Conservation (phyloP, 192 early-diverging fungal species). For the Podila epicladia region DNA sequence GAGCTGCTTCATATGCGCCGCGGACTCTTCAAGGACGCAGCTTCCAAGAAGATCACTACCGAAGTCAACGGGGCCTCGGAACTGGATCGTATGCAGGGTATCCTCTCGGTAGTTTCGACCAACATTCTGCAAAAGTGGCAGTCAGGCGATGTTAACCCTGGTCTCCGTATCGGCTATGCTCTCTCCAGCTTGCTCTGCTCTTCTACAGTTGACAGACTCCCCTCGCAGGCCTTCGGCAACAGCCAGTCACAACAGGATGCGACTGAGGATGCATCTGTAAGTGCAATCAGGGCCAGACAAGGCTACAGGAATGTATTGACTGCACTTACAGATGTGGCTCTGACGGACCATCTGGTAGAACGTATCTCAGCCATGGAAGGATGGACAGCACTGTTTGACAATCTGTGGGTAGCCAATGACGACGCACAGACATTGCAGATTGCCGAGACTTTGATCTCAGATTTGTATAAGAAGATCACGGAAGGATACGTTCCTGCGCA, state of each 20-base stretch:
- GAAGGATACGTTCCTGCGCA: constrained; percentile 50
- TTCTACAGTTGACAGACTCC: constrained; percentile 17
- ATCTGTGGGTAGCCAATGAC: constrained; percentile 29
- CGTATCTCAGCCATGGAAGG: constrained; percentile 49
- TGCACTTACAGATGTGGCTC: constrained; percentile 56
- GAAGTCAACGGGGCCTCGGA: constrained; percentile 7
- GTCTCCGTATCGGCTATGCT: constrained; percentile 60
- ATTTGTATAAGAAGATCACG: constrained; percentile 44
- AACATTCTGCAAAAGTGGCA: constrained; percentile 60
- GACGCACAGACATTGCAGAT: constrained; percentile 23
- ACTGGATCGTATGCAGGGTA: constrained; percentile 30
- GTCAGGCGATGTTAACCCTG: constrained; percentile 57
- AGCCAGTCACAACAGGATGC: not conserved
- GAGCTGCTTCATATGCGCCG: constrained; percentile 64
- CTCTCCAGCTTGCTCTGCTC: constrained; percentile 43
- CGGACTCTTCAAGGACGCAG: constrained; percentile 57
- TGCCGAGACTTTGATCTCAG: constrained; percentile 38
- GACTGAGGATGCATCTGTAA: constrained; percentile 8
- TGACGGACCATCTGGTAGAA: constrained; percentile 63
- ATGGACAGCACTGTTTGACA: constrained; percentile 61
- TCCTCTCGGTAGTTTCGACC: constrained; percentile 23
- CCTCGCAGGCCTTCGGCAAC: constrained; percentile 5
- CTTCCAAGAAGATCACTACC: constrained; percentile 4
- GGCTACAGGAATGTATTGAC: constrained; percentile 58
- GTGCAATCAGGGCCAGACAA: constrained; percentile 31